Percentiles rank a stretch among this genome's conserved stretches.
Conservation (phyloP, 768 basidiomycete genomes). For the Suillus clintonianus region DNA sequence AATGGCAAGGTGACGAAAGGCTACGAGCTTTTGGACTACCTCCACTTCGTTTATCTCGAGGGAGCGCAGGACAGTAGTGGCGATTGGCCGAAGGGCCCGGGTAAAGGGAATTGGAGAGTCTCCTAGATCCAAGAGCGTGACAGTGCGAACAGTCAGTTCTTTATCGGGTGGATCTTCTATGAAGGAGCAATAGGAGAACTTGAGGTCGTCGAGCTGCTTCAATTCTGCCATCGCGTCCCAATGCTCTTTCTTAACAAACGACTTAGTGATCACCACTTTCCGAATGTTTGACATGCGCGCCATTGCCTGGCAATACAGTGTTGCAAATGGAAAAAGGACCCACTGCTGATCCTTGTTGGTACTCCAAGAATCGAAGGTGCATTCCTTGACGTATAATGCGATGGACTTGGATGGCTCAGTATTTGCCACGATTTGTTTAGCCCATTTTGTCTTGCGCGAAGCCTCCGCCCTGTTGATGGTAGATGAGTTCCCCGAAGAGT, state of each 20-base stretch:
- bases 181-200: slow-evolving; percentile 10
- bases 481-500: no score
- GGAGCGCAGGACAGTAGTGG: background rate
- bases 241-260: slow-evolving; percentile 13
- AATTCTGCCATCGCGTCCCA: slow-evolving; percentile 17
- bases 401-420: slow-evolving; percentile 31
- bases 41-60: background rate
- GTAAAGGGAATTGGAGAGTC: no score
- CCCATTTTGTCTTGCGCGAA: slow-evolving; percentile 19
- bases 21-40: background rate
- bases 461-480: slow-evolving; percentile 1
- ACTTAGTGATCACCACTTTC: slow-evolving; percentile 9
- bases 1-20: background rate
- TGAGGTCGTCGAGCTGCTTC: slow-evolving; percentile 15
- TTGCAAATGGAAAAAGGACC: slow-evolving; percentile 1
- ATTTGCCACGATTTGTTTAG: slow-evolving; percentile 25
- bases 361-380: slow-evolving; percentile 12
- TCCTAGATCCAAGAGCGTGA: background rate
- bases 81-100: slow-evolving; percentile 1
- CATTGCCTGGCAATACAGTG: slow-evolving; percentile 8
- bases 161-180: background rate
- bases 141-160: background rate
- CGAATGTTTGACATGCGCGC: slow-evolving; percentile 20
- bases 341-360: background rate
- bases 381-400: slow-evolving; percentile 30